phyloP scores from a whole-genome alignment of 306 rosid genomes.

The Comarum palustre region DNA sequence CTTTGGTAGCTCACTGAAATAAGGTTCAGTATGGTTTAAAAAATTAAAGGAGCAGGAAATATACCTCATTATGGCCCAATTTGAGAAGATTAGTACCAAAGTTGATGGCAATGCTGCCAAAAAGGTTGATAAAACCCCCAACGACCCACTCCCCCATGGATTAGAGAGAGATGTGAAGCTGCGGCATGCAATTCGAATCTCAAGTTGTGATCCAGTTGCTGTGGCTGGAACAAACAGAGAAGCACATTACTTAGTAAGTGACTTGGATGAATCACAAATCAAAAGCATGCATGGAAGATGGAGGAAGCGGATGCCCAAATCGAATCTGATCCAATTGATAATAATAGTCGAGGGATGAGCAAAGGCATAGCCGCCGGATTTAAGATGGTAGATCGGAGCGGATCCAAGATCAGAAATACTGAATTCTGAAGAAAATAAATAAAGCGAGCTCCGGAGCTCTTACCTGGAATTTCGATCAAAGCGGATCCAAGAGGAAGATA shows the following conservation, averaged over 20 bases:
- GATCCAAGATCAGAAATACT: conserved; percentile 3
- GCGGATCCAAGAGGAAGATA: background rate
- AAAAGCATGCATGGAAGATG: background rate
- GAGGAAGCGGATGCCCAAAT: background rate
- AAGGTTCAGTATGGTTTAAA: background rate
- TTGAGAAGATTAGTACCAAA: conserved; percentile 97
- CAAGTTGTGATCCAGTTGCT: conserved; percentile 20
- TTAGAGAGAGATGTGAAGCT: conserved; percentile 35
- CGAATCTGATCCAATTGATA: background rate
- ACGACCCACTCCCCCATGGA: conserved; percentile 98
- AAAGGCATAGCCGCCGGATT: background rate
- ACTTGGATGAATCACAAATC: background rate
- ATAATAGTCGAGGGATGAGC: background rate
- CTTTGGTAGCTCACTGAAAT: background rate
- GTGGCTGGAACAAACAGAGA: conserved; percentile 11
- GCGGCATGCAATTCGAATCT: conserved; percentile 44
- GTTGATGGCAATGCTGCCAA: conserved; percentile 95
- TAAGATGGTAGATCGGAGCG: background rate
- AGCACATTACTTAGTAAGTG: background rate
- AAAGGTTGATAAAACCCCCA: conserved; percentile 93
- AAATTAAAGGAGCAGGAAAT: background rate
- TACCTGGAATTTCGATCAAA: background rate
- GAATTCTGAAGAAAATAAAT: background rate
- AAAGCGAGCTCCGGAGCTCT: background rate
- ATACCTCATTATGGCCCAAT: conserved; percentile 93